phyloP scores from a whole-genome alignment of 2,329 filamentous ascomycete genomes.

The Clathrospora elynae region DNA sequence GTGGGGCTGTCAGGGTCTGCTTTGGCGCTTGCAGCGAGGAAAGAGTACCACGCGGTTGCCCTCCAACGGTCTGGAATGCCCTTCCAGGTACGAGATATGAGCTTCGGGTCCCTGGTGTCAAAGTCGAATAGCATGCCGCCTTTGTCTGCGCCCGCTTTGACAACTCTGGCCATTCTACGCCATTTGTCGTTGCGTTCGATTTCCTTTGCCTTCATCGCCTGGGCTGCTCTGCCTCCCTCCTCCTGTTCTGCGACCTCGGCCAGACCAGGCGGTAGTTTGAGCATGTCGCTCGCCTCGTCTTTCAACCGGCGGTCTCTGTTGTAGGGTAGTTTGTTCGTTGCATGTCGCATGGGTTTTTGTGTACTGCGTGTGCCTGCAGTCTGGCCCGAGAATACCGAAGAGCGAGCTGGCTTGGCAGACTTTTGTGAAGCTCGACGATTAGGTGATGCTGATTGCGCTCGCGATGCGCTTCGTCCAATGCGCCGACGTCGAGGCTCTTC shows the following conservation, averaged over 20 bases:
- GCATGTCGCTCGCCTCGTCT: constrained; percentile 68
- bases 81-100: constrained; percentile 94
- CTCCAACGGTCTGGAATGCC: constrained; percentile 97
- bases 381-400: constrained; percentile 44
- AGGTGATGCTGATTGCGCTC: constrained; percentile 49
- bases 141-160: constrained; percentile 55
- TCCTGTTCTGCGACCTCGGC: constrained; percentile 52
- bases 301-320: constrained; percentile 60
- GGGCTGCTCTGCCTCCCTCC: constrained; percentile 55
- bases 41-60: constrained; percentile 91
- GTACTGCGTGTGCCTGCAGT: constrained; percentile 50
- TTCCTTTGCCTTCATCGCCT: constrained; percentile 62
- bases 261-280: constrained; percentile 62
- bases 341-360: constrained; percentile 56
- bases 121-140: constrained; percentile 76
- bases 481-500: constrained; percentile 61
- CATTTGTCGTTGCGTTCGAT: constrained; percentile 68
- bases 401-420: constrained; percentile 51
- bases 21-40: constrained; percentile 77
- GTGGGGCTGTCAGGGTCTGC: constrained; percentile 64
- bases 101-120: constrained; percentile 74
- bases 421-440: constrained; percentile 49
- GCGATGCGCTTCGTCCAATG: constrained; percentile 57
- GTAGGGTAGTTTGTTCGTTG: constrained; percentile 59
- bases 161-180: constrained; percentile 65